phyloP scores from a whole-genome alignment of 2,329 filamentous ascomycete species.

The Fusarium austroafricanum region DNA sequence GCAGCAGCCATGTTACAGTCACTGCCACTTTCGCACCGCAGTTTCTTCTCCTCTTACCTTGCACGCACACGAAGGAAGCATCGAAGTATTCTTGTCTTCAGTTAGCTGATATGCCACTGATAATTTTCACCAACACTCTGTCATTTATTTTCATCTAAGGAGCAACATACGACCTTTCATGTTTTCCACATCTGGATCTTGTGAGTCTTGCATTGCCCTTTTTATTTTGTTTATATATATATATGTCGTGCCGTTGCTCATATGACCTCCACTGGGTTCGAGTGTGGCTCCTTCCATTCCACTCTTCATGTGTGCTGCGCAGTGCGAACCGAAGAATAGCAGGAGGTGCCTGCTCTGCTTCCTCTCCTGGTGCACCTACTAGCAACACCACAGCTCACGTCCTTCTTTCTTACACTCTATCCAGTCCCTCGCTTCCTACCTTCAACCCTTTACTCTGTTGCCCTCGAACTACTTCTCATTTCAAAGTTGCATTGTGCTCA shows the following conservation, averaged over 20 bases:
- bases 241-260: neutral
- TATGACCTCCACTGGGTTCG: neutral
- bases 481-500: constrained; percentile 11
- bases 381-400: neutral
- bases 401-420: constrained; percentile 3
- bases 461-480: constrained; percentile 5
- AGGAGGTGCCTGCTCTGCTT: constrained; percentile 20
- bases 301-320: neutral
- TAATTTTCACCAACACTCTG: neutral
- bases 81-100: neutral
- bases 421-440: neutral
- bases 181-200: constrained; percentile 14
- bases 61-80: neutral
- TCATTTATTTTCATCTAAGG: neutral
- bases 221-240: no score
- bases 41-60: neutral
- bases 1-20: neutral
- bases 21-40: neutral
- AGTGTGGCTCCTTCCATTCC: constrained; percentile 1
- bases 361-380: constrained; percentile 2
- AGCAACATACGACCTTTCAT: constrained; percentile 8
- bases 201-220: neutral
- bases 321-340: neutral
- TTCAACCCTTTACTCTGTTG: constrained; percentile 6
- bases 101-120: neutral